These are phyloP conservation scores for Sphaceloma murrayae DNA, from an alignment of 2,329 filamentous ascomycete species.

Conservation along the genomic window DNA sequence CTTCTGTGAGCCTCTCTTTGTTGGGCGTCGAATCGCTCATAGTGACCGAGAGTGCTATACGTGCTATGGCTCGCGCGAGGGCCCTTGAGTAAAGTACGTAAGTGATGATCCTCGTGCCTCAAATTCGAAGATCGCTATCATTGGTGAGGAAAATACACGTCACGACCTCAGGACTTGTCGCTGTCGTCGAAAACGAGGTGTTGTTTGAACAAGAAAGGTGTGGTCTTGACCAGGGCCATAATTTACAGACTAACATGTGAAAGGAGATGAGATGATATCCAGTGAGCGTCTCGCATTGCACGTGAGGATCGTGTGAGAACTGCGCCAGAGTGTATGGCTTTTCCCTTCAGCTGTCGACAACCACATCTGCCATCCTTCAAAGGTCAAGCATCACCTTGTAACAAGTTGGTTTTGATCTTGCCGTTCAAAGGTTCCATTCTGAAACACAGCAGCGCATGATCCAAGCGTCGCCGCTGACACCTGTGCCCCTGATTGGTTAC, in stretches of 20 bases:
- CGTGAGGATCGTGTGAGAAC: neutral
- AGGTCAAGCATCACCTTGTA: neutral
- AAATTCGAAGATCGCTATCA: no score
- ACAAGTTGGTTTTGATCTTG: neutral
- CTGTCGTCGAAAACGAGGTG: no score
- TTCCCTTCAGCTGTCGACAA: no score
- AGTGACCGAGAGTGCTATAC: conserved; percentile 18
- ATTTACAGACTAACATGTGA: neutral
- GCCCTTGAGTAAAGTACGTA: conserved; percentile 17
- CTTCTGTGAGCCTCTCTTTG: conserved; percentile 56
- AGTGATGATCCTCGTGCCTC: no score
- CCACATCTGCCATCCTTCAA: no score
- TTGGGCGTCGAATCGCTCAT: conserved; percentile 30
- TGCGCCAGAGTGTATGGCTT: no score
- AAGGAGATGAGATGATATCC: no score
- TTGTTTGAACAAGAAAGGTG: no score
- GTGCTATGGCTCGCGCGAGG: no score
- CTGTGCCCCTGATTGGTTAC: conserved; percentile 2
- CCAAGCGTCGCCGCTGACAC: neutral
- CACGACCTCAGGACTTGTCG: no score
- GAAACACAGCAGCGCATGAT: conserved; percentile 2
- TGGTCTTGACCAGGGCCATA: neutral
- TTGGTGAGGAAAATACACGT: no score
- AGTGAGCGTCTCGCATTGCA: no score
- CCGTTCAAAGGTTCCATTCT: conserved; percentile 5